phyloP scores from a whole-genome alignment of 1,284 basidiomycete species.

The Takashimella koratensis region DNA sequence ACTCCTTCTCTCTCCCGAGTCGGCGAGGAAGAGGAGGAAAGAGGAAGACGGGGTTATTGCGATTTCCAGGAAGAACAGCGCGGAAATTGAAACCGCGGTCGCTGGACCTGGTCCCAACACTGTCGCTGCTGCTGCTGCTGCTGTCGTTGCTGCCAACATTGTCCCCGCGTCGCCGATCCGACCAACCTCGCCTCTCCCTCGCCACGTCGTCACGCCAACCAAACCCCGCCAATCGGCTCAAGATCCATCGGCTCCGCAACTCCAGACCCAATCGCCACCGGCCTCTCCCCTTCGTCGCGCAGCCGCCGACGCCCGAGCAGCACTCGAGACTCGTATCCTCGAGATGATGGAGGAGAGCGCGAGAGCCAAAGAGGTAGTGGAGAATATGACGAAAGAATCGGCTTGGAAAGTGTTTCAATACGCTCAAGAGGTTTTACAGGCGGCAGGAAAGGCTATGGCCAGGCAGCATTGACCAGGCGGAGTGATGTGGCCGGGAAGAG shows the following conservation, averaged over 20 bases:
- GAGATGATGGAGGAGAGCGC: slow-evolving; percentile 24
- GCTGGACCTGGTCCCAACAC: not conserved
- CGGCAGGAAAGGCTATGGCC: not conserved
- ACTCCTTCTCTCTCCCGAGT: slow-evolving; percentile 26
- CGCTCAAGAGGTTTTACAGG: not conserved
- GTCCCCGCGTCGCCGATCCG: too few relatives aligned
- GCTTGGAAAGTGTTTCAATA: not conserved
- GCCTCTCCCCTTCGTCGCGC: not conserved
- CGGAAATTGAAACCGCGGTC: not conserved
- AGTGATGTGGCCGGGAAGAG: too few relatives aligned
- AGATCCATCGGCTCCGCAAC: not conserved
- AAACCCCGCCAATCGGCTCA: not conserved
- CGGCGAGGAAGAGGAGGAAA: slow-evolving; percentile 14
- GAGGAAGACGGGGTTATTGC: slow-evolving; percentile 25
- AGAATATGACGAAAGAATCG: slow-evolving; percentile 7
- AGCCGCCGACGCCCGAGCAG: not conserved
- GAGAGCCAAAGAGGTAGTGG: slow-evolving; percentile 14
- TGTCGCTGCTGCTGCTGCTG: not conserved
- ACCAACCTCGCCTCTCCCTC: not conserved
- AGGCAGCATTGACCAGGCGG: too few relatives aligned
- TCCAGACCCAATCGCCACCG: not conserved
- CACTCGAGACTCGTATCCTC: slow-evolving; percentile 14
- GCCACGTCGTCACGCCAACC: not conserved
- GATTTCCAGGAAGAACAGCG: not conserved
- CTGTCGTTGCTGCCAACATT: not conserved